Evolutionary conservation across 352 stramenopile species (phyloP), one percentile per base, ranked within the genome.

Genomic region (Elongisporangium undulatum): DNA sequence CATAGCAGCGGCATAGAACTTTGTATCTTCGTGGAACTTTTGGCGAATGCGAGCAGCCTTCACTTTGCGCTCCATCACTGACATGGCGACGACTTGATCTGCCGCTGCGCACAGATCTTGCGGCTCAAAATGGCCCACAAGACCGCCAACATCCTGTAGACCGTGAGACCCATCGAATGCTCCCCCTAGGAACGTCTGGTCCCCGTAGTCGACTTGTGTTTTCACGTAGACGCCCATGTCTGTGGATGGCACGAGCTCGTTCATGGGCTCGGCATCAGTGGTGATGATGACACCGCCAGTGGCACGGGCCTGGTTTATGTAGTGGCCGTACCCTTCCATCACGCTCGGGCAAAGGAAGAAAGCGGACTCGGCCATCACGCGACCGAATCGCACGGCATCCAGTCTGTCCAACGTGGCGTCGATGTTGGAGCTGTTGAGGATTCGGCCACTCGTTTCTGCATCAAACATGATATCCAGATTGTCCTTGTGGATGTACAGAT

Each of bases 311-410:
- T 85, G 75, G 53, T 85, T 85, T 51, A 85, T 79, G 58, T 85
- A 85, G 66, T 85, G 75, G 9, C 75, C 72, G 51, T 79, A 87
- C 2, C 77, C 77, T 71, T 87, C 77, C 51, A 67, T 70, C 10
- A 58, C 48, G 56, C 77, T 87, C 29, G 77, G 59, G 55, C 77
- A 84, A 59, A 87, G 64, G 26, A 87, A 78, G 20, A 72, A 75
- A 0, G 69, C 51, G 2, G 71, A 51, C 41, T 83, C 62, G 0
- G 70, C 71, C 34, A 79, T 63, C 52, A 82, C 48, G n/a, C 69
- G 66, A 22, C 74, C 72, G 39, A 80, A 82, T 26, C 58, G 56
- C 20, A 56, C 41, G 6, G 69, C 45, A 56, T 61, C 49, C 7
- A 77, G 19, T 48, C 45, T 51, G 49, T 50, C 64, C 66, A 63